Percentiles rank a stretch among this genome's conserved stretches.
Conservation (phyloP, 306 rosid genomes). For the Delonix regia region DNA sequence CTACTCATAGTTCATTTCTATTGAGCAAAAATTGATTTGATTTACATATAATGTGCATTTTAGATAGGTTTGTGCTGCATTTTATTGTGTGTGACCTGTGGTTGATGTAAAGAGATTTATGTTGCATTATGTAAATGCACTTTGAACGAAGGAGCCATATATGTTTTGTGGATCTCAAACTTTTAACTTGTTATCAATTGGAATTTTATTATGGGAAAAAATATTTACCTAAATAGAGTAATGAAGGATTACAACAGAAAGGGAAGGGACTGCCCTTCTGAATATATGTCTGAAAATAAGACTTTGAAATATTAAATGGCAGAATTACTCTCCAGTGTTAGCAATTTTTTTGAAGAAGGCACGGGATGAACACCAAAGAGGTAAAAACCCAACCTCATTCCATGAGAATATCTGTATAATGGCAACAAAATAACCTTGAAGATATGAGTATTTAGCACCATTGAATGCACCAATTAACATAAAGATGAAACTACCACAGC, state of each 20-base stretch:
- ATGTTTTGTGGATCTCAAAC: conserved; percentile 15
- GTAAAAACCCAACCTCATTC: too few relatives aligned
- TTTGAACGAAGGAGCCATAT: conserved; percentile 18
- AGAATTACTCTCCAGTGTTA: not conserved
- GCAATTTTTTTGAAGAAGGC: too few relatives aligned
- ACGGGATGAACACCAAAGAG: not conserved
- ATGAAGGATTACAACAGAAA: not conserved
- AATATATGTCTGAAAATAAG: too few relatives aligned
- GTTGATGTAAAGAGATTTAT: not conserved
- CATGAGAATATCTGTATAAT: not conserved
- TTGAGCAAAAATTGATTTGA: not conserved
- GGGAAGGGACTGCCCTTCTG: not conserved
- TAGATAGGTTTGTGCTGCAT: not conserved
- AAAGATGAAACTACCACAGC: not conserved
- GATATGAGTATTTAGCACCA: not conserved
- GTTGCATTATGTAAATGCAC: not conserved
- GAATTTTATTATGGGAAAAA: not conserved
- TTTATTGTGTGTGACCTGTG: conserved; percentile 24
- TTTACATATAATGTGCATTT: conserved; percentile 11
- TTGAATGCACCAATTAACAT: not conserved
- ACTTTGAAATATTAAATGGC: not conserved
- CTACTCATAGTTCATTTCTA: conserved; percentile 15
- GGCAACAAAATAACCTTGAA: not conserved
- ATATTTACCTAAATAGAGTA: not conserved
- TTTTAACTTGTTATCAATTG: not conserved